These are phyloP conservation scores for Paecilomyces variotii DNA, from an alignment of 2,329 filamentous ascomycete genomes.

Conservation along the genomic window DNA sequence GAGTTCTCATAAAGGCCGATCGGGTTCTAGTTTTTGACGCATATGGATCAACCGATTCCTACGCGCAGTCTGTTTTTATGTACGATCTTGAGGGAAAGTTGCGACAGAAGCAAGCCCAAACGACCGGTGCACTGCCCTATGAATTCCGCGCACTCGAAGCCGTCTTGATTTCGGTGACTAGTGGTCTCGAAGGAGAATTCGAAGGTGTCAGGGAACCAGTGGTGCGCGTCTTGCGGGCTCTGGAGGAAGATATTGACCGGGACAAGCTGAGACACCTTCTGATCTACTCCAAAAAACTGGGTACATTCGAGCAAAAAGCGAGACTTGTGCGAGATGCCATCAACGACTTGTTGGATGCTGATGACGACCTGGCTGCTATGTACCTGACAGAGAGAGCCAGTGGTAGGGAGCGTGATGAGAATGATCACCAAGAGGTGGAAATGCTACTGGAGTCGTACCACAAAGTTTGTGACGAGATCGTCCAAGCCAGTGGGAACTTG, in stretches of 20 bases:
- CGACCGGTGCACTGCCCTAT: constrained; percentile 63
- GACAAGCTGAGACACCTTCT: constrained; percentile 87
- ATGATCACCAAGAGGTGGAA: constrained; percentile 94
- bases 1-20: constrained; percentile 90
- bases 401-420: constrained; percentile 63
- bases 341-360: constrained; percentile 88
- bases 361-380: constrained; percentile 91
- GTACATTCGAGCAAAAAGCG: constrained; percentile 95
- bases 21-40: constrained; percentile 93
- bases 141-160: constrained; percentile 95
- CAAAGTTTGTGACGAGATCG: constrained; percentile 95
- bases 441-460: constrained; percentile 96
- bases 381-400: constrained; percentile 84
- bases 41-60: constrained; percentile 88
- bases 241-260: constrained; percentile 94
- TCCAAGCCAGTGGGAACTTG: constrained; percentile 86
- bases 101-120: constrained; percentile 60
- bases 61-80: constrained; percentile 94
- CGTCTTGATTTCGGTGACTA: constrained; percentile 86
- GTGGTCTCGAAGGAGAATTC: constrained; percentile 87
- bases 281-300: constrained; percentile 89
- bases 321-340: constrained; percentile 90
- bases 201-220: constrained; percentile 90
- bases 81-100: constrained; percentile 93
- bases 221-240: constrained; percentile 74